These are phyloP conservation scores for Ophiostoma sp. DNA, from an alignment of 2,329 filamentous ascomycete species.

Conservation along the genomic window DNA sequence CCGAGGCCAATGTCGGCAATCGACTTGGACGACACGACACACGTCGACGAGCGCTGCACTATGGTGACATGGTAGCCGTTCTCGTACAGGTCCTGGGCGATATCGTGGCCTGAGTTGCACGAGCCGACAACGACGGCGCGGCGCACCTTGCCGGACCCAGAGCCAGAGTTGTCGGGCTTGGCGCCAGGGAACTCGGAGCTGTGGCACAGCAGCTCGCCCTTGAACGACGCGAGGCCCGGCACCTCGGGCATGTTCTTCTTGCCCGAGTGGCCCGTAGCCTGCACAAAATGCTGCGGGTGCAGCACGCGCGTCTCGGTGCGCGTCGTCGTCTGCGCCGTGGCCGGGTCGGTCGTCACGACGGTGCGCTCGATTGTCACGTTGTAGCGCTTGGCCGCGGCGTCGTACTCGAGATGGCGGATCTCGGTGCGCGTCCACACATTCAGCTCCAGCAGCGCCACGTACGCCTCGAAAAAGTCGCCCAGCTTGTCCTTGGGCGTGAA, in stretches of 20 bases:
- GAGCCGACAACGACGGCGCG: slow-evolving; percentile 54
- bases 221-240: slow-evolving; percentile 49
- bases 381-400: slow-evolving; percentile 49
- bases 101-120: slow-evolving; percentile 56
- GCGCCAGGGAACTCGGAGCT: slow-evolving; percentile 48
- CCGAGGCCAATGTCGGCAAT: slow-evolving; percentile 43
- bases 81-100: slow-evolving; percentile 54
- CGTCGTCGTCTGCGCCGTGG: slow-evolving; percentile 38
- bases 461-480: slow-evolving; percentile 62
- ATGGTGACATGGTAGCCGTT: slow-evolving; percentile 56
- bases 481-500: slow-evolving; percentile 70
- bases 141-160: slow-evolving; percentile 36
- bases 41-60: slow-evolving; percentile 54
- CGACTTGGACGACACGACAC: slow-evolving; percentile 46
- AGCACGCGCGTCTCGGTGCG: slow-evolving; percentile 47
- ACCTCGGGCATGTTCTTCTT: slow-evolving; percentile 57
- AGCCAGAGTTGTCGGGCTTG: slow-evolving; percentile 25
- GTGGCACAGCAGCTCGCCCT: slow-evolving; percentile 51
- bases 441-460: slow-evolving; percentile 60
- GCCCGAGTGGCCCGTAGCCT: slow-evolving; percentile 63
- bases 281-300: slow-evolving; percentile 58
- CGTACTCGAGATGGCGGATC: slow-evolving; percentile 45
- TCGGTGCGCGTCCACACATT: slow-evolving; percentile 59
- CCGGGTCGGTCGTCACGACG: slow-evolving; percentile 32
- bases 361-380: slow-evolving; percentile 48